phyloP scores from a whole-genome alignment of 441 rosid genomes.

The Metrosideros polymorpha region DNA sequence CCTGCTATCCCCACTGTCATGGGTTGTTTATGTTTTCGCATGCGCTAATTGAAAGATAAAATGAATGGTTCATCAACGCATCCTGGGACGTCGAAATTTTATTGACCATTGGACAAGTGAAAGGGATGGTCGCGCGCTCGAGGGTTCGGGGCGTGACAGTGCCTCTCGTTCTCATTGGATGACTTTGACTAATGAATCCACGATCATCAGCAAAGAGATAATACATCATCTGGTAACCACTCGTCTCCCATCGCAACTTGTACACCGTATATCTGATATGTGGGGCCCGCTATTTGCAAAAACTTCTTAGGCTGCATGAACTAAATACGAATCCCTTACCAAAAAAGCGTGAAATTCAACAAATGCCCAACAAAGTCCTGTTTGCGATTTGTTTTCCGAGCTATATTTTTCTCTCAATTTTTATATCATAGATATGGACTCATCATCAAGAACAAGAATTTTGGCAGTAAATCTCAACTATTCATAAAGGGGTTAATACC shows the following conservation, averaged over 20 bases:
- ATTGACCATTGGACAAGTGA: too few relatives aligned
- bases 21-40: too few relatives aligned
- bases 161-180: too few relatives aligned
- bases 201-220: not conserved
- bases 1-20: too few relatives aligned
- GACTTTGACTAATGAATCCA: not conserved
- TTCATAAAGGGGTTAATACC: not conserved
- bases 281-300: too few relatives aligned
- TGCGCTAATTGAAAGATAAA: too few relatives aligned
- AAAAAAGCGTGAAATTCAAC: not conserved
- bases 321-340: not conserved
- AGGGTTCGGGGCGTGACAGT: too few relatives aligned
- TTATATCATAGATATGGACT: not conserved
- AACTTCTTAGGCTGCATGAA: not conserved
- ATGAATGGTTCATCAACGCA: too few relatives aligned
- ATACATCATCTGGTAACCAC: not conserved
- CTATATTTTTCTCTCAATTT: not conserved
- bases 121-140: too few relatives aligned
- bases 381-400: not conserved
- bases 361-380: not conserved
- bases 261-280: too few relatives aligned
- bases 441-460: not conserved
- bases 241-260: not conserved
- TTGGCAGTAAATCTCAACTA: rapidly evolving
- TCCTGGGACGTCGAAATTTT: too few relatives aligned